Percentiles rank a stretch among this genome's conserved stretches.
Conservation (phyloP, 2,329 filamentous ascomycete species). For the Magnaporthiopsis incrustans region DNA sequence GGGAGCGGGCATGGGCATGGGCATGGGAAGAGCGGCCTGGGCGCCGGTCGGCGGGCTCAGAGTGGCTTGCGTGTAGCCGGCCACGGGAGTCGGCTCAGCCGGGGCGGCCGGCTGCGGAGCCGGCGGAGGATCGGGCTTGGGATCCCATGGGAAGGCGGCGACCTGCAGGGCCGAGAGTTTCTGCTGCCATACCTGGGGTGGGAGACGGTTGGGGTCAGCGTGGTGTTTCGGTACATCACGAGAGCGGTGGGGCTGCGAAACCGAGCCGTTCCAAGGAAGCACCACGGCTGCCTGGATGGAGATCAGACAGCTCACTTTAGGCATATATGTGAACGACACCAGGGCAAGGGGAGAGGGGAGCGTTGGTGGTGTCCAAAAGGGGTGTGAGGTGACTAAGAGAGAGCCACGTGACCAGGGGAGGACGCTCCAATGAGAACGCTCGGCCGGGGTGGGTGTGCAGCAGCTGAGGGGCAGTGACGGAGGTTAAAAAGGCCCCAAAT, state of each 20-base stretch:
- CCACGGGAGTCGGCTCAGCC: constrained; percentile 13
- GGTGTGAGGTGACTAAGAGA: background rate
- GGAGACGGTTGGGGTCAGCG: background rate
- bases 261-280: background rate
- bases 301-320: no score
- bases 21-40: constrained; percentile 13
- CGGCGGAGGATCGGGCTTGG: constrained; percentile 56
- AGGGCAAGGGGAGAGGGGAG: background rate
- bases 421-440: constrained; percentile 11
- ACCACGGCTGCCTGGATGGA: no score
- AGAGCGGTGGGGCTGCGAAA: background rate
- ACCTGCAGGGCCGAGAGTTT: constrained; percentile 81
- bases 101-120: constrained; percentile 10
- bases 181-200: constrained; percentile 76
- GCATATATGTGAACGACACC: background rate
- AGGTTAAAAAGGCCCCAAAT: constrained; percentile 42
- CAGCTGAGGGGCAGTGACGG: constrained; percentile 19
- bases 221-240: background rate
- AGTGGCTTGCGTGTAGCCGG: constrained; percentile 25
- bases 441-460: constrained; percentile 9
- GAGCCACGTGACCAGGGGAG: constrained; percentile 5
- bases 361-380: background rate
- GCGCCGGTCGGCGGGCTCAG: constrained; percentile 25
- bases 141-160: constrained; percentile 92
- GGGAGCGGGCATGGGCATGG: constrained; percentile 1